These are phyloP conservation scores for Alnus rubra DNA, from an alignment of 306 rosid species.

Conservation along the genomic window DNA sequence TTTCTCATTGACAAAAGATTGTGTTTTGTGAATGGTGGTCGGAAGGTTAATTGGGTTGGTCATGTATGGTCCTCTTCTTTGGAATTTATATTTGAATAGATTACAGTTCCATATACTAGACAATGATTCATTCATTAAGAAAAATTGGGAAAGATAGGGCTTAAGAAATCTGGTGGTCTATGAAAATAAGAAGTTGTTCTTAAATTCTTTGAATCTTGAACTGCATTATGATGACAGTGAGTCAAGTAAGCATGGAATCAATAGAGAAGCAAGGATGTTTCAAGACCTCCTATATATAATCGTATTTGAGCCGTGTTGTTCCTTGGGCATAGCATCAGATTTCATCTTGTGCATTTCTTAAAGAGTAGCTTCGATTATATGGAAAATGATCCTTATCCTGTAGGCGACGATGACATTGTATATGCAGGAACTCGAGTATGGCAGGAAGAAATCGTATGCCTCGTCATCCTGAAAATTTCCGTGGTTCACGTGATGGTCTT, in stretches of 20 bases:
- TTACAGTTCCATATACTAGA: not conserved
- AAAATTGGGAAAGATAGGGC: not conserved
- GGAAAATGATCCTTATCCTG: slow-evolving; percentile 20
- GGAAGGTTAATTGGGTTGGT: not conserved
- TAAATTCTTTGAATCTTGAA: not conserved
- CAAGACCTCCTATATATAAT: not conserved
- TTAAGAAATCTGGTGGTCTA: not conserved
- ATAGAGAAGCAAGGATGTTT: not conserved
- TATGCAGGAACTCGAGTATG: slow-evolving; percentile 46
- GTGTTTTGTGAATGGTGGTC: not conserved
- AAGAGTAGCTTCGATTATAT: slow-evolving; percentile 4
- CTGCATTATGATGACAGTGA: not conserved
- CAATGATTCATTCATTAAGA: no score
- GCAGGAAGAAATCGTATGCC: slow-evolving; percentile 42
- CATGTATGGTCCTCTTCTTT: not conserved
- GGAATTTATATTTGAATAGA: not conserved
- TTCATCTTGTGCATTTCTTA: slow-evolving; percentile 2
- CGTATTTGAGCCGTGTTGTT: not conserved
- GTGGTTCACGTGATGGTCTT: slow-evolving; percentile 38
- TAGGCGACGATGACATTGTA: slow-evolving; percentile 18
- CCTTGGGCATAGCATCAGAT: not conserved
- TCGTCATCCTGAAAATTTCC: slow-evolving; percentile 36
- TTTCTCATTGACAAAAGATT: not conserved
- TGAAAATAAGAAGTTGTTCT: not conserved
- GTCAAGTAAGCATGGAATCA: slow-evolving; percentile 3